Conservation (phyloP, 176 grass and related monocot genomes). For the Phoenix roebelenii region DNA sequence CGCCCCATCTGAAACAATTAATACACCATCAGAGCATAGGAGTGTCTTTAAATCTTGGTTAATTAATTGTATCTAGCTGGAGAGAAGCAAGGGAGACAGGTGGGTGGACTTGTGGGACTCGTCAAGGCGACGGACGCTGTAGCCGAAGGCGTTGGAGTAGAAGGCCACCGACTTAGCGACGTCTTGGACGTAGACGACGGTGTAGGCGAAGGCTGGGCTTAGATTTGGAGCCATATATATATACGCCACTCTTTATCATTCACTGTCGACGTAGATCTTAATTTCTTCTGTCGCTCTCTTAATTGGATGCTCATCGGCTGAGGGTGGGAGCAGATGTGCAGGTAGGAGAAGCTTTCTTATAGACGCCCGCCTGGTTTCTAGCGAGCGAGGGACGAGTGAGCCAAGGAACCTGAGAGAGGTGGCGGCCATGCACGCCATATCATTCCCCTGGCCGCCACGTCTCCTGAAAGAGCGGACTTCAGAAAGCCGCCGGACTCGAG, state of each 20-base stretch:
- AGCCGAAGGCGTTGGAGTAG: slow-evolving; percentile 64
- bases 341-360: too few relatives aligned
- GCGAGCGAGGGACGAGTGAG: neutral
- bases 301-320: too few relatives aligned
- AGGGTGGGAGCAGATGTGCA: too few relatives aligned
- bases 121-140: slow-evolving; percentile 58
- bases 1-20: slow-evolving; percentile 42
- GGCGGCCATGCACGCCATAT: slow-evolving; percentile 35
- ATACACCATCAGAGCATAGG: neutral
- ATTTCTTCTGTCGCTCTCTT: too few relatives aligned
- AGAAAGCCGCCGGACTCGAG: too few relatives aligned
- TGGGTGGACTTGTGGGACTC: slow-evolving; percentile 46
- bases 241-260: neutral
- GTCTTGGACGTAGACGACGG: slow-evolving; percentile 49
- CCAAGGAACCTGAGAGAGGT: slow-evolving; percentile 5
- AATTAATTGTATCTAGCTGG: neutral
- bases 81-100: neutral
- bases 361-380: too few relatives aligned
- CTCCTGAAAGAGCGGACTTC: too few relatives aligned
- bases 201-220: slow-evolving; percentile 39
- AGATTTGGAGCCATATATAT: slow-evolving; percentile 23
- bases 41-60: neutral
- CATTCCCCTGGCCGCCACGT: neutral
- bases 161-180: slow-evolving; percentile 48
- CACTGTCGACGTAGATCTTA: too few relatives aligned